A percentile compares a stretch with the other conserved stretches of the same genome.
These are phyloP conservation scores for Trichosporon ovoides DNA, from an alignment of 1,284 basidiomycete genomes.

Conservation along the genomic window DNA sequence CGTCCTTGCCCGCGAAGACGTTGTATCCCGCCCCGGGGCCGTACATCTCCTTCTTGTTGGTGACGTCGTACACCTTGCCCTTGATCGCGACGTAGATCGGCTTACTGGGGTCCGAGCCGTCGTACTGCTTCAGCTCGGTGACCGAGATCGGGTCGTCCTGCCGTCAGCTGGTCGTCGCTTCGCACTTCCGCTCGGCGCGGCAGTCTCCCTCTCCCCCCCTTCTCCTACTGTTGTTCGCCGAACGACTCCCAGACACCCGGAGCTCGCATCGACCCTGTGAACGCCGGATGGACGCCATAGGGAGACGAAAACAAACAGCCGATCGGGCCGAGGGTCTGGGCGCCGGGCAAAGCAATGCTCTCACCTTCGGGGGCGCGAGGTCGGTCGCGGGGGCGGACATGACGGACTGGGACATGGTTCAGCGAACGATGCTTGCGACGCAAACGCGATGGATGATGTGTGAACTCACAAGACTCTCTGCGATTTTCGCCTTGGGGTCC, in stretches of 20 bases:
- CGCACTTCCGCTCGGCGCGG: not conserved
- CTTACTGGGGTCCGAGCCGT: slow-evolving; percentile 42
- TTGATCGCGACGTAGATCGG: slow-evolving; percentile 51
- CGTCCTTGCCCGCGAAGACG: slow-evolving; percentile 77
- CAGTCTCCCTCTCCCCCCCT: too few species aligned
- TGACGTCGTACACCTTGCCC: slow-evolving; percentile 50
- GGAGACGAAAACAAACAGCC: not conserved
- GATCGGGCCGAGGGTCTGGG: not conserved
- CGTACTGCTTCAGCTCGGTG: slow-evolving; percentile 36
- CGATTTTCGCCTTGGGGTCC: slow-evolving; percentile 3
- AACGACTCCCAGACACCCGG: too few species aligned
- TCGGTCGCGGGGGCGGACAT: slow-evolving; percentile 46
- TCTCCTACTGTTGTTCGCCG: too few species aligned
- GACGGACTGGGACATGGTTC: slow-evolving; percentile 19
- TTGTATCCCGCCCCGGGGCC: slow-evolving; percentile 49
- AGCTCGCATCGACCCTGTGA: too few species aligned
- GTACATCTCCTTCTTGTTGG: slow-evolving; percentile 48
- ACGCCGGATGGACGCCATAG: too few species aligned
- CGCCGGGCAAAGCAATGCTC: not conserved
- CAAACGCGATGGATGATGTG: slow-evolving; percentile 7
- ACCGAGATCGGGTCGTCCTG: slow-evolving; percentile 44
- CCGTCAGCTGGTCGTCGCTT: not conserved
- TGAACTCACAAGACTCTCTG: not conserved
- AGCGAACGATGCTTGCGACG: not conserved
- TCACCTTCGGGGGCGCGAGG: slow-evolving; percentile 44